Evolutionary conservation across 148 eudicot species (phyloP).

Genomic region (Silene conica): DNA sequence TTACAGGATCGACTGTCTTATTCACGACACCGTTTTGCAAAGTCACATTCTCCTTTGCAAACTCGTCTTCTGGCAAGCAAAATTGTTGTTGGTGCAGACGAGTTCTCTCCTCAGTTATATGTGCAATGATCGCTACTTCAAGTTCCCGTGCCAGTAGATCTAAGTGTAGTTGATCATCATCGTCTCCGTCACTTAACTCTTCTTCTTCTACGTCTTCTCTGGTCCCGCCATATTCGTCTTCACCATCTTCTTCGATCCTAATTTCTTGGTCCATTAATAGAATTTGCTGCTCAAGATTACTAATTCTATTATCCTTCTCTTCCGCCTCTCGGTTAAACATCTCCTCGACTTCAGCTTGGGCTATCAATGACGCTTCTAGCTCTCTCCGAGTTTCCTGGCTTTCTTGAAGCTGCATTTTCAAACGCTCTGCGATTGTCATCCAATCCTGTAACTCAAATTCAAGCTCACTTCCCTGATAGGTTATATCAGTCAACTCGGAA

Average conservation of each 20-base stretch:
- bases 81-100: constrained; percentile 5
- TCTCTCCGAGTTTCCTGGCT: constrained; percentile 45
- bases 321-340: constrained; percentile 47
- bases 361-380: constrained; percentile 70
- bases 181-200: constrained; percentile 17
- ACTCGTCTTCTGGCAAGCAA: constrained; percentile 27
- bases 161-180: constrained; percentile 20
- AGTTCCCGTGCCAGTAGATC: constrained; percentile 30
- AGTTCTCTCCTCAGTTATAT: constrained; percentile 26
- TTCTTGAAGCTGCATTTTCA: constrained; percentile 46
- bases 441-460: constrained; percentile 68
- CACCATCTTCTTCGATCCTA: constrained; percentile 21
- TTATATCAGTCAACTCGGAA: constrained; percentile 52
- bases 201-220: constrained; percentile 8
- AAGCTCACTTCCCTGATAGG: constrained; percentile 49
- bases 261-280: constrained; percentile 26
- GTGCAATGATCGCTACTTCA: constrained; percentile 25
- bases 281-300: constrained; percentile 45
- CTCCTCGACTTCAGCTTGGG: constrained; percentile 58
- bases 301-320: constrained; percentile 40
- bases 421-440: constrained; percentile 52
- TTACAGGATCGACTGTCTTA: constrained; percentile 38
- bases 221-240: not conserved
- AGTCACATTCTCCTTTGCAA: constrained; percentile 45
- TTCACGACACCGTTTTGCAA: constrained; percentile 21